Base-by-base conservation (phyloP, 148 eudicot species). In the Rhododendron ferrugineum region DNA sequence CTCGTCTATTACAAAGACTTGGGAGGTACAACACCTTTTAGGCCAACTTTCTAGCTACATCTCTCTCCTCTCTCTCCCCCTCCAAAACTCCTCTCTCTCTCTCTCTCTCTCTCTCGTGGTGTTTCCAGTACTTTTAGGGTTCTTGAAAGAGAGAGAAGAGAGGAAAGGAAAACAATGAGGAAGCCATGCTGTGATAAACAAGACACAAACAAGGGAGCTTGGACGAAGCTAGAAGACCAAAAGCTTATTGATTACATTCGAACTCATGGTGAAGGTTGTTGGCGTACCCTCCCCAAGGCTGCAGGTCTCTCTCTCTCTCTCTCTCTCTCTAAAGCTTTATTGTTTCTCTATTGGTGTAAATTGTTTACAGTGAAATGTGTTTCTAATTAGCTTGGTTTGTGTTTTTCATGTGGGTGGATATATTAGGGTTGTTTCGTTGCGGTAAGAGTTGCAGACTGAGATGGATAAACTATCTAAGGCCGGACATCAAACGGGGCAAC, bases 181-280 rank as follows among this genome's bases (percentile, higher is more conserved):
- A 87, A 80, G 89, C 88, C 92, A 34, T 86, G 88, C 42, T 89
- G 89, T 86, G 88, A 85, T 49, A 88, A 88, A 85, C 83, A 87
- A 83, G 87, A 83, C 36, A 86, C 84, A 18, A 87, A 89, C 82
- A 87, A 84, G 81, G 93, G 92, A 66, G 89, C 90, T 32, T 90
- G 93, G 93, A 87, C 92, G 0, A 78, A 89, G 86, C 90, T 86
- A 86, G 92, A 91, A 89, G 92, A 91, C 16, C 85, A 88, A 78
- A 90, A 90, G 83, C 92, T 91, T 72, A 66, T 88, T 11, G 80
- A 90, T 82, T 88, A 91, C 85, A 84, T 91, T 84, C 79, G 60
- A 3, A 36, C 75, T 44, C 89, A 91, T 22, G 93, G 93, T 3
- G 92, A 91, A 85, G 93, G 89, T 81, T 82, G 86, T 44, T 88